Base-by-base conservation (phyloP, 352 stramenopile species). In the Globisporangium alternatum region DNA sequence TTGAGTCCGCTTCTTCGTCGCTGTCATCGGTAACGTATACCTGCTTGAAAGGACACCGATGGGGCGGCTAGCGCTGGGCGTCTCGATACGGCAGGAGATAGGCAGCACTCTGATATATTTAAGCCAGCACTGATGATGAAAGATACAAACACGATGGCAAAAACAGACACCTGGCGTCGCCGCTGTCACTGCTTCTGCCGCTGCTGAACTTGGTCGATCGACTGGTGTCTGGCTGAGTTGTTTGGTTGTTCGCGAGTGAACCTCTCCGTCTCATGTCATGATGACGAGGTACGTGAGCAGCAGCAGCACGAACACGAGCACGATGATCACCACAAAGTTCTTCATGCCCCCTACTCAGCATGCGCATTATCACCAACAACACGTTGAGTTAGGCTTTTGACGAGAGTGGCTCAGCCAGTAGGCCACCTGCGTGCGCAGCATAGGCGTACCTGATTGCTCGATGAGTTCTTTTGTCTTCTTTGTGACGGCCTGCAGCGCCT, bases 381-480 rank as follows among this genome's bases (percentile, higher is more conserved):
- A 44, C 28, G 25, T 43, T 19, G 22, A 25, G 5, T n/a, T 5
- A 39, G 7, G 8, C 17, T 39, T 56, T 12, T 41, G 8, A 12
- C 9, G 35, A 41, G 35, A 41, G 35, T 37, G 28, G n/a, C 7
- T 12, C 19, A 22, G 12, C 13, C 3, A 22, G 2, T 37, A 15
- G 17, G 19, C 25, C 25, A 28, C 25, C 25, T 28, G 25, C 25
- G 25, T 28, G 25, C 25, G 25, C 13, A 21, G 8, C 31, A 33
- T 43, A 8, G 17, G n/a, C 44, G 39, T 21, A 86, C 77, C 78
- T 41, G 86, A 91, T 62, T 95, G 83, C 39, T 91, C 86, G 64
- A 95, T 92, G 25, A 95, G 80, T 68, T 93, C 86, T 49, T 92
- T 81, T 21, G 86, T 95, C 71, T 93, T 89, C 75, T 93, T 93